Percentiles rank a stretch among this genome's conserved stretches.
Conservation (phyloP, 2,329 filamentous ascomycete genomes). For the Beauveria caledonica region DNA sequence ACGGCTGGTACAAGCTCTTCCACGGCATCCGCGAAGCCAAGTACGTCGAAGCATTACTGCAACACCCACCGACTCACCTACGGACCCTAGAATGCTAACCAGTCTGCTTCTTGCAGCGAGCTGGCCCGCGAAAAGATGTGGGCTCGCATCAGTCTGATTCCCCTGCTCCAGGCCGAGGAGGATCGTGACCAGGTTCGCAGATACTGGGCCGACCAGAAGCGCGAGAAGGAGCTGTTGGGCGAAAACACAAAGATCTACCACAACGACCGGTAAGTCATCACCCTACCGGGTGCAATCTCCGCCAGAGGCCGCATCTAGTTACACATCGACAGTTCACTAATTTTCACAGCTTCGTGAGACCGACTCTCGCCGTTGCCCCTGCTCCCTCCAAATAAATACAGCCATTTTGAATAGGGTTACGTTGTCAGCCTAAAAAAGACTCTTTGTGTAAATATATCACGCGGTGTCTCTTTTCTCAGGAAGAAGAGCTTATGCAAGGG, state of each 20-base stretch:
- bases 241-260: conserved; percentile 80
- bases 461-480: not conserved
- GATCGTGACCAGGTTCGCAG: conserved; percentile 90
- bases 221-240: conserved; percentile 86
- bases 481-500: not conserved
- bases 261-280: conserved; percentile 63
- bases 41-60: conserved; percentile 44
- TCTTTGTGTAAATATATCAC: conserved; percentile 14
- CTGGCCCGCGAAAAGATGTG: conserved; percentile 97
- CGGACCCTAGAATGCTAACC: conserved; percentile 7
- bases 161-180: conserved; percentile 89
- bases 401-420: not conserved
- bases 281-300: not conserved
- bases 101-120: conserved; percentile 52
- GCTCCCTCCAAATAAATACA: conserved; percentile 46
- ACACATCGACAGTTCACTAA: not conserved
- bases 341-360: conserved; percentile 61
- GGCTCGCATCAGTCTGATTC: conserved; percentile 90
- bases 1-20: conserved; percentile 82
- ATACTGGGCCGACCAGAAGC: conserved; percentile 74
- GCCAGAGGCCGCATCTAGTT: not conserved
- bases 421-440: not conserved
- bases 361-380: conserved; percentile 71
- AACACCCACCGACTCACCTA: not conserved
- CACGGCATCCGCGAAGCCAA: conserved; percentile 83